Percentiles rank a stretch among this genome's conserved stretches.
Conservation (phyloP, 2,329 filamentous ascomycete genomes). For the Orbilia quercus region DNA sequence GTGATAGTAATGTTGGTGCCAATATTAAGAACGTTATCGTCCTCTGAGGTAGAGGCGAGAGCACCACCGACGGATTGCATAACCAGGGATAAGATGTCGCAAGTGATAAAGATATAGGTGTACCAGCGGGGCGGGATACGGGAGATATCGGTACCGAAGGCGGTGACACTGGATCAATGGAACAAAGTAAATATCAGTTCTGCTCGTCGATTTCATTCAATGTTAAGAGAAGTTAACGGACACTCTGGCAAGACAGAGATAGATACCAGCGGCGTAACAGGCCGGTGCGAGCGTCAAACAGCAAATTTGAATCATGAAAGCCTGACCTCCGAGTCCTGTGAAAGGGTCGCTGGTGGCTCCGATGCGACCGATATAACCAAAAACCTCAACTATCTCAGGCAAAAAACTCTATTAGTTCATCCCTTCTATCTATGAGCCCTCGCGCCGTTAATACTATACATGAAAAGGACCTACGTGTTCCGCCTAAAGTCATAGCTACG, state of each 20-base stretch:
- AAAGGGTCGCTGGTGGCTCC: conserved; percentile 69
- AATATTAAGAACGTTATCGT: conserved; percentile 61
- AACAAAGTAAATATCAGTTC: conserved; percentile 59
- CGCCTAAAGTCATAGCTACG: conserved; percentile 69
- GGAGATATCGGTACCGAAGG: conserved; percentile 67
- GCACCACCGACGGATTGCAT: conserved; percentile 71
- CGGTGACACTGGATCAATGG: conserved; percentile 64
- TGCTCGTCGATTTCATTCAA: conserved; percentile 61
- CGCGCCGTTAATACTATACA: too few relatives aligned
- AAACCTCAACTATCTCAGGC: conserved; percentile 66
- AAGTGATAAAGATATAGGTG: conserved; percentile 72
- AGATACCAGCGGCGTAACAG: conserved; percentile 73
- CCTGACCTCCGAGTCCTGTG: conserved; percentile 60
- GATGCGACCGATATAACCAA: conserved; percentile 72
- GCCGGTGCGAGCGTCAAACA: conserved; percentile 74
- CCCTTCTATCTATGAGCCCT: too few relatives aligned
- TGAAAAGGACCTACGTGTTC: conserved; percentile 40
- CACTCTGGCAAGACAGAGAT: conserved; percentile 68
- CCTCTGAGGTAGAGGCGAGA: conserved; percentile 66
- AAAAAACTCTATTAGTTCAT: not conserved
- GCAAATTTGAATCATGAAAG: conserved; percentile 71
- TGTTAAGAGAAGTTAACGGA: conserved; percentile 30
- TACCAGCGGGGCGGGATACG: conserved; percentile 67
- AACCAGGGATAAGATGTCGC: conserved; percentile 70
- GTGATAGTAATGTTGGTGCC: conserved; percentile 75